Evolutionary conservation across 2,329 filamentous ascomycete genomes (phyloP).

Genomic region (Sporothrix humicola): DNA sequence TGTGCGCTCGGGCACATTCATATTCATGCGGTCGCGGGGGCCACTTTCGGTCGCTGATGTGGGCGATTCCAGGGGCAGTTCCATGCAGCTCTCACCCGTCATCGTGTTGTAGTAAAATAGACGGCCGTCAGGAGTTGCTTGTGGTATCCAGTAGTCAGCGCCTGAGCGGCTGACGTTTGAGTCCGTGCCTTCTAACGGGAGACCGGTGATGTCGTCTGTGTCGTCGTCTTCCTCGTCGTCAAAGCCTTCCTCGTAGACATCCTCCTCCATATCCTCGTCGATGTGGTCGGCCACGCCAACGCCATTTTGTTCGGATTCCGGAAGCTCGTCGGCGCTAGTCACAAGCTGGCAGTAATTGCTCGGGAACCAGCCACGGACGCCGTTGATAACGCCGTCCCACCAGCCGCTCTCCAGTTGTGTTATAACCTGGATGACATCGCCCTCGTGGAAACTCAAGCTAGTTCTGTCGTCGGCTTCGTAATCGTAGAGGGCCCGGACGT

Average conservation of each 20-base stretch:
- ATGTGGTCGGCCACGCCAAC: conserved; percentile 59
- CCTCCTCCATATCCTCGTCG: conserved; percentile 70
- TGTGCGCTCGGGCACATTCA: conserved; percentile 86
- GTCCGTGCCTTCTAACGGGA: conserved; percentile 72
- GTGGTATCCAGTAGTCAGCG: conserved; percentile 97
- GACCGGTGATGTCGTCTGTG: conserved; percentile 50
- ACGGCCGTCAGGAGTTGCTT: conserved; percentile 90
- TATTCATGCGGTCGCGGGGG: conserved; percentile 85
- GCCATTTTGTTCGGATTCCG: conserved; percentile 63
- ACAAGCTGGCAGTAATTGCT: conserved; percentile 98
- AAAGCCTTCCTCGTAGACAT: conserved; percentile 69
- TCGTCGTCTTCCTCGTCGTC: conserved; percentile 69
- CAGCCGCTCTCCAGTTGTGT: conserved; percentile 97
- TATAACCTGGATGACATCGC: conserved; percentile 97
- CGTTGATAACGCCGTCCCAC: conserved; percentile 99
- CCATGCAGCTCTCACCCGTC: conserved; percentile 92
- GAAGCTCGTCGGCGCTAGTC: conserved; percentile 73
- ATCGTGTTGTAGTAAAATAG: conserved; percentile 98
- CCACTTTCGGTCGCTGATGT: conserved; percentile 79
- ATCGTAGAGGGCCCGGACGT: conserved; percentile 94
- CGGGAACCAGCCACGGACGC: conserved; percentile 96
- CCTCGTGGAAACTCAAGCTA: conserved; percentile 93
- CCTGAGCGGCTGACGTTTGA: conserved; percentile 71
- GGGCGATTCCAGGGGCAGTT: conserved; percentile 90
- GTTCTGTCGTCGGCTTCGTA: conserved; percentile 98